Evolutionary conservation across 163 green algal species (phyloP), one percentile per base, ranked within the genome.

Genomic region (Coccomyxa subellipsoidea): DNA sequence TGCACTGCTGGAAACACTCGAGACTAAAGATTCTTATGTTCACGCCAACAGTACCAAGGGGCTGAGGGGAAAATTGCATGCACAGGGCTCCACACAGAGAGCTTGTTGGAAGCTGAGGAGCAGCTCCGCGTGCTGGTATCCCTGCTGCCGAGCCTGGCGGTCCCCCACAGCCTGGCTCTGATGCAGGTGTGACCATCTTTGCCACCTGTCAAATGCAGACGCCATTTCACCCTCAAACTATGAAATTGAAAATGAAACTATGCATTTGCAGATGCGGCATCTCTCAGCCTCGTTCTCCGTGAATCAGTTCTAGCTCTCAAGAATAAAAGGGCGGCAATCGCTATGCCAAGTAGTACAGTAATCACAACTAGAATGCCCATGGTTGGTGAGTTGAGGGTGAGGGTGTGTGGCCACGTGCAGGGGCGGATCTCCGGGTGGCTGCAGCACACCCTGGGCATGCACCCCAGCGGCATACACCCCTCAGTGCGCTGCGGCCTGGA

Each of bases 1-100:
- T 66, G 47, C 47, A 66, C 12, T 18, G n/a, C n/a, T n/a, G n/a
- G n/a, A n/a, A n/a, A n/a, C n/a, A n/a, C n/a, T n/a, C n/a, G n/a
- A n/a, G n/a, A n/a, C n/a, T n/a, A n/a, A n/a, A 66, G 12, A 66
- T 66, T 66, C 18, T 66, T 12, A 12, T 29, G 12, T 12, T 18
- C 47, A 12, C 47, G 47, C 47, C 18, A 29, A 18, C 47, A 66
- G 47, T 12, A 29, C 47, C 18, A 18, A 29, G 5, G 1, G 66
- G 27, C 66, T 34, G 66, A 73, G 21, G 47, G 23, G 23, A 8
- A 18, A 12, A 59, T 59, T 73, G 66, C 27, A 12, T 23, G 27
- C n/a, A 38, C 84, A 88, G 95, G 95, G 0, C 88, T 99, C 76
- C 95, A 99, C 85, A 38, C 6, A 5, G 96, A 99, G 88, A 86